These are phyloP conservation scores for Aspergillus wentii DNA, from an alignment of 495 filamentous ascomycete genomes.

Conservation along the genomic window DNA sequence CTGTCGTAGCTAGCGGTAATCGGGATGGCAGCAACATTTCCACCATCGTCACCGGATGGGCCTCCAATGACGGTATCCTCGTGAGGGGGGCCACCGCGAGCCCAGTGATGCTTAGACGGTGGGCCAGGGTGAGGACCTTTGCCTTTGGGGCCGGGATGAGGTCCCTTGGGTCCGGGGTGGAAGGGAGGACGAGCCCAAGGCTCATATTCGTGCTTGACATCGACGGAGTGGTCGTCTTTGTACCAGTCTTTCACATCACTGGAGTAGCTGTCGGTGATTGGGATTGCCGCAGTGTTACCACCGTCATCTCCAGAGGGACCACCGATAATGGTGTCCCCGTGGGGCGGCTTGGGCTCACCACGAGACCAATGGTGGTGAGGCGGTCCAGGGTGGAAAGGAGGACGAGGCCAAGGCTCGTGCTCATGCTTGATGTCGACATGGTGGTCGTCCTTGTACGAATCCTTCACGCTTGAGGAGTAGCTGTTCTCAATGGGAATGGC, in stretches of 20 bases:
- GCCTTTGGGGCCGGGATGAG: no score
- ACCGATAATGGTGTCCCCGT: conserved; percentile 3
- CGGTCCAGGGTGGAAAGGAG: background rate
- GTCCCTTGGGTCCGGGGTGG: no score
- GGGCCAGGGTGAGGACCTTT: no score
- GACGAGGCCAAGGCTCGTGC: background rate
- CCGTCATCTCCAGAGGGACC: conserved; percentile 6
- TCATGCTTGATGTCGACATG: background rate
- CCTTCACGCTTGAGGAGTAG: conserved; percentile 14
- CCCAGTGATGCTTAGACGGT: no score
- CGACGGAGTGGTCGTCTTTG: conserved; percentile 9
- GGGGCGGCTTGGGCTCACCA: background rate
- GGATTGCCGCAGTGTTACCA: conserved; percentile 3
- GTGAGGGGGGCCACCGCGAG: no score
- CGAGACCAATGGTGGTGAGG: background rate
- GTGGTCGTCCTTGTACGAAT: conserved; percentile 6
- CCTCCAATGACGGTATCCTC: conserved; percentile 18
- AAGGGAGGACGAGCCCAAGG: background rate
- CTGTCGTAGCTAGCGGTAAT: conserved; percentile 17
- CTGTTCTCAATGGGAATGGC: conserved; percentile 16
- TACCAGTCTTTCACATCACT: background rate
- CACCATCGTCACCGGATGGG: conserved; percentile 24
- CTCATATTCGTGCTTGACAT: background rate
- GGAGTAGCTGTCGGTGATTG: background rate
- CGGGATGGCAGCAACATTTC: conserved; percentile 19